Base-by-base conservation (phyloP, 768 basidiomycete species). In the Crepidotus variabilis region DNA sequence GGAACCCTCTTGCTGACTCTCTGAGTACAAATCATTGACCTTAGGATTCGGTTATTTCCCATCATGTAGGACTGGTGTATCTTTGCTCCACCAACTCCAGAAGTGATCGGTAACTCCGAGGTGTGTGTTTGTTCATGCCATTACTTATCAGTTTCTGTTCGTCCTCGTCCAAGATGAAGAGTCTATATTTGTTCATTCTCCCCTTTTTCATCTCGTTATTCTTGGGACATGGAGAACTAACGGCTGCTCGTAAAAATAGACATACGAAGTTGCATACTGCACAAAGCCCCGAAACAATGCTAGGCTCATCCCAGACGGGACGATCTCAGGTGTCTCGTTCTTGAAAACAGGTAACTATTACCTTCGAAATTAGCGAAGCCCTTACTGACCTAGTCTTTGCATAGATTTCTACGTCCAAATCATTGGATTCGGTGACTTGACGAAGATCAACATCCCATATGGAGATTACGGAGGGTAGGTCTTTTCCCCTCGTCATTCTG, bases 261-360 rank as follows among this genome's bases (percentile, higher is more conserved):
- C 72, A 0, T 63, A 68, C 54, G 76, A 77, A 57, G 75, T 79
- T 11, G 78, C 78, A 4, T 79, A 76, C 77, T 79, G 78, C 54
- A 75, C 74, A 2, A 59, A 75, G 57, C 71, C 68, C 7, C 70
- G 77, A 47, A 79, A 79, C 61, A 72, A 76, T 36, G 77, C 76
- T 3, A 71, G 78, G 24, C 63, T 78, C 13, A 77, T 79, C 57
- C 78, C 78, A 0, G 76, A 79, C 55, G 75, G 75, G 22, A 73
- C 71, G 0, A 58, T 79, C 46, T 72, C 69, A 11, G 76, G 75
- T 24, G 72, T 75, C 28, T 70, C 73, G 3, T 71, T 77, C 65
- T 61, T 78, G 24, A 75, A 74, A 60, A 77, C 75, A 28, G 71
- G 74, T 73, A 34, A 10, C 61, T 51, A 6, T 22, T 10, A 6